phyloP scores from a whole-genome alignment of 1,139 yeast species.

The Nakaseomyces uthaithaninus region DNA sequence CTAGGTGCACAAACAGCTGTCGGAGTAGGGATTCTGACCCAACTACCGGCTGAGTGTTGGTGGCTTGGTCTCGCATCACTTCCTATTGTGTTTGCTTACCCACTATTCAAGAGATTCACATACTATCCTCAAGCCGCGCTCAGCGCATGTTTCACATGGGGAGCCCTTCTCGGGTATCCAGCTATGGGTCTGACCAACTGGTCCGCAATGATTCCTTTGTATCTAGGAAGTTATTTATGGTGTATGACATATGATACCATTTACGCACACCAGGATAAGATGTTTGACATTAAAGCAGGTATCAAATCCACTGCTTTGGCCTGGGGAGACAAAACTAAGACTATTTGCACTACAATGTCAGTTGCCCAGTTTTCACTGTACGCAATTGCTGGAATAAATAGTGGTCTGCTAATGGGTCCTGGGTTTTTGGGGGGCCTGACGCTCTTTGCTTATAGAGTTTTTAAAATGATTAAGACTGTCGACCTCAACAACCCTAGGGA shows the following conservation, averaged over 20 bases:
- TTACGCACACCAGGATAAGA: constrained; percentile 96
- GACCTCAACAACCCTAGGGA: constrained; percentile 68
- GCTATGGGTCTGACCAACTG: constrained; percentile 83
- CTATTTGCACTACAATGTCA: constrained; percentile 55
- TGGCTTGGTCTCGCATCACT: constrained; percentile 73
- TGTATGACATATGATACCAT: constrained; percentile 93
- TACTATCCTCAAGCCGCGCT: constrained; percentile 87
- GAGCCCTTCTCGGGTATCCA: constrained; percentile 87
- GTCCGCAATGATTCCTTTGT: constrained; percentile 70
- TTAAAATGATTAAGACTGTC: constrained; percentile 58
- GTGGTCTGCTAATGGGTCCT: constrained; percentile 66
- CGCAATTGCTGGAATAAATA: constrained; percentile 66
- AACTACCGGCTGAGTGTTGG: constrained; percentile 76
- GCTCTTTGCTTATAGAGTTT: constrained; percentile 60
- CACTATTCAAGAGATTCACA: constrained; percentile 86
- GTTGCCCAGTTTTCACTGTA: constrained; percentile 59
- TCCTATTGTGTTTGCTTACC: constrained; percentile 77
- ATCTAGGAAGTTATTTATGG: constrained; percentile 77
- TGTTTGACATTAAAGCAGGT: constrained; percentile 79
- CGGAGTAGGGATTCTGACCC: constrained; percentile 67
- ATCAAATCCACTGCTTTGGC: constrained; percentile 90
- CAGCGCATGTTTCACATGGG: constrained; percentile 89
- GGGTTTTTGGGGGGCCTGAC: constrained; percentile 64
- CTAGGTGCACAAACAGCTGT: constrained; percentile 61
- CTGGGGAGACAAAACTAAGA: constrained; percentile 77